Base-by-base conservation (phyloP, 2,329 filamentous ascomycete species). In the Biscogniauxia sp. region DNA sequence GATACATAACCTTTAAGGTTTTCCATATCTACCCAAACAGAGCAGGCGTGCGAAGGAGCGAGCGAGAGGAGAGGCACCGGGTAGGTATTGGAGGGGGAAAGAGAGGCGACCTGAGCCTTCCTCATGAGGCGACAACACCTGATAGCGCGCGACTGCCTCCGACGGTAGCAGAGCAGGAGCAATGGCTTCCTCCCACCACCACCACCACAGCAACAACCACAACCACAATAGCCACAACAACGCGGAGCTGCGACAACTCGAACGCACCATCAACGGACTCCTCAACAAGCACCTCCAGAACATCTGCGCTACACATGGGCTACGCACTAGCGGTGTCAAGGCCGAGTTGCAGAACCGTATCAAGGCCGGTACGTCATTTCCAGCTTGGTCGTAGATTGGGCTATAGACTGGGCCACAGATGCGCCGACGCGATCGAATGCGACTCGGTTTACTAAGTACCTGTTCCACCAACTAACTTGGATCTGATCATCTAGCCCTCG, bases 311-410 rank as follows among this genome's bases (percentile, higher is more conserved):
- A 80, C 84, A 62, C 91, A 96, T 77, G 84, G 87, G 53, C 80
- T 96, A 41, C 84, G 86, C 66, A 89, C 91, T 62, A 91, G 89
- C 26, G 95, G 95, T 20, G 89, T 95, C 70, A 99, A 99, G 80
- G 86, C 87, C 37, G 85, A 90, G 51, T 80, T 98, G 61, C 93
- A 97, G 76, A 79, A 80, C 61, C 88, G 94, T 69, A 90, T 97
- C 63, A 85, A 89, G 64, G 80, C 85, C 61, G 85, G 95, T 98
- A 82, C 77, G 91, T 86, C 20, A 19, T 20, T 52, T 11, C 20
- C 23, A 53, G 7, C 23, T 23, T 23, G 23, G 2, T n/a, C n/a
- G n/a, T n/a, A n/a, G n/a, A n/a, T n/a, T n/a, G n/a, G n/a, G n/a
- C n/a, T n/a, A n/a, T n/a, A n/a, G n/a, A n/a, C n/a, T n/a, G n/a